A percentile compares a stretch with the other conserved stretches of the same genome.
phyloP scores from a whole-genome alignment of 73 alveolate genomes.

The Durusdinium trenchii region DNA sequence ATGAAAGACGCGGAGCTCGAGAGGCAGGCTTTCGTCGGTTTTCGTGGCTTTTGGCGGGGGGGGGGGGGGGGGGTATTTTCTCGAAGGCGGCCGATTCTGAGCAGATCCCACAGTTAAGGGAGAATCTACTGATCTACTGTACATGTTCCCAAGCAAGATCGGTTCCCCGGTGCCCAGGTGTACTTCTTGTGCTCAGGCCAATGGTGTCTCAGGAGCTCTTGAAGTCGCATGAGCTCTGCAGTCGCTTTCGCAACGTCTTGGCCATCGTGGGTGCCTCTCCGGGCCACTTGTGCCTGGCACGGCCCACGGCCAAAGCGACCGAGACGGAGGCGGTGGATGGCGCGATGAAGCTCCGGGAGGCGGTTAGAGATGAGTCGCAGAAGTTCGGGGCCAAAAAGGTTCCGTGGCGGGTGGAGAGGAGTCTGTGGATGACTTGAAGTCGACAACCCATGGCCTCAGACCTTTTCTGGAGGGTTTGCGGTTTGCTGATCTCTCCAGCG shows the following conservation, averaged over 20 bases:
- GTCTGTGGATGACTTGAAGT: too few species aligned
- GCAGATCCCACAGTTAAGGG: not conserved
- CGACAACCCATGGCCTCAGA: too few species aligned
- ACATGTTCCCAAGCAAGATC: not conserved
- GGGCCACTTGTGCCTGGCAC: slow-evolving; percentile 3
- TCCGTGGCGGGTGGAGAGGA: too few species aligned
- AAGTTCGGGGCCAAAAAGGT: too few species aligned
- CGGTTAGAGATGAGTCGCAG: too few species aligned
- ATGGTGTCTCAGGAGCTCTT: slow-evolving; percentile 11
- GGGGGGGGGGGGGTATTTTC: not conserved
- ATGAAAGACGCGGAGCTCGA: not conserved
- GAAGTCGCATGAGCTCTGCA: not conserved
- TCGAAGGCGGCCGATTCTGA: not conserved
- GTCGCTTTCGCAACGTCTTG: not conserved
- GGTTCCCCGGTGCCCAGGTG: not conserved
- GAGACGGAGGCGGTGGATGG: not conserved
- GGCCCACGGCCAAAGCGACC: not conserved
- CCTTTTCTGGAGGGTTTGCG: too few species aligned
- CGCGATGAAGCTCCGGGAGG: not conserved
- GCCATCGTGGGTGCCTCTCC: slow-evolving; percentile 58
- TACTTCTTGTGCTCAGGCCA: not conserved
- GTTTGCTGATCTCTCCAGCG: too few species aligned
- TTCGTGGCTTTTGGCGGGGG: not conserved
- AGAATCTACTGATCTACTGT: not conserved
- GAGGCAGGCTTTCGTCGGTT: not conserved